phyloP scores from a whole-genome alignment of 768 basidiomycete genomes.

The Boletus vermiculosoides region DNA sequence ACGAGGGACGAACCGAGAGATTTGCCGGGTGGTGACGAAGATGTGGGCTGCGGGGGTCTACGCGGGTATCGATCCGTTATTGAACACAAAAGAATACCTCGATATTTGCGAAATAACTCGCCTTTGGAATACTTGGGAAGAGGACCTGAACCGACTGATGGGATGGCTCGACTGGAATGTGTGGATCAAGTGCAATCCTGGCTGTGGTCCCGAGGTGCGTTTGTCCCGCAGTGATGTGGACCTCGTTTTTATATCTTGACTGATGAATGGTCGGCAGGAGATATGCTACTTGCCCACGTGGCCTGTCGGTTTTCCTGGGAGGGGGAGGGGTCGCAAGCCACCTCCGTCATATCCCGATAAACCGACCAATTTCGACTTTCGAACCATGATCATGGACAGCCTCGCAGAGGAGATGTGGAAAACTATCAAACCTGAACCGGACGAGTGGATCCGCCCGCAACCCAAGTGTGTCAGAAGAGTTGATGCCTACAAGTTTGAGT shows the following conservation, averaged over 20 bases:
- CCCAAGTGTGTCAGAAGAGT: constrained; percentile 20
- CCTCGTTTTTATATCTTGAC: too few relatives aligned
- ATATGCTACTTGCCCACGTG: constrained; percentile 30
- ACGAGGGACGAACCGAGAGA: constrained; percentile 40
- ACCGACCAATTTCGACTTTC: background rate
- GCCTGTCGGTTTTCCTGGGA: constrained; percentile 14
- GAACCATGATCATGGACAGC: background rate
- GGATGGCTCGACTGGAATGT: constrained; percentile 52
- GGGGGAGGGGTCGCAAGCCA: background rate
- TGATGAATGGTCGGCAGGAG: constrained; percentile 13
- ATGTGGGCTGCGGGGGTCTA: constrained; percentile 46
- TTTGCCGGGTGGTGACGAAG: constrained; percentile 44
- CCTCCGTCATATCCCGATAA: background rate
- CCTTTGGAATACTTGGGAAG: constrained; percentile 35
- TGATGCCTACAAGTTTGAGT: constrained; percentile 4
- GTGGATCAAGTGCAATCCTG: constrained; percentile 49
- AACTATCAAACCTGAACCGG: background rate
- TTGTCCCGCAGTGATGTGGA: background rate
- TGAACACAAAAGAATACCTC: constrained; percentile 1
- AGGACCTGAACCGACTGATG: constrained; percentile 39
- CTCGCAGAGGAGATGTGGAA: background rate
- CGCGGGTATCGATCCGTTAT: constrained; percentile 15
- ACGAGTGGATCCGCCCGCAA: constrained; percentile 24
- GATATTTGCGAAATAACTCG: constrained; percentile 1
- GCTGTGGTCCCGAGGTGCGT: constrained; percentile 45